phyloP scores from a whole-genome alignment of 768 basidiomycete species.

The Leccinellum rugosiceps region DNA sequence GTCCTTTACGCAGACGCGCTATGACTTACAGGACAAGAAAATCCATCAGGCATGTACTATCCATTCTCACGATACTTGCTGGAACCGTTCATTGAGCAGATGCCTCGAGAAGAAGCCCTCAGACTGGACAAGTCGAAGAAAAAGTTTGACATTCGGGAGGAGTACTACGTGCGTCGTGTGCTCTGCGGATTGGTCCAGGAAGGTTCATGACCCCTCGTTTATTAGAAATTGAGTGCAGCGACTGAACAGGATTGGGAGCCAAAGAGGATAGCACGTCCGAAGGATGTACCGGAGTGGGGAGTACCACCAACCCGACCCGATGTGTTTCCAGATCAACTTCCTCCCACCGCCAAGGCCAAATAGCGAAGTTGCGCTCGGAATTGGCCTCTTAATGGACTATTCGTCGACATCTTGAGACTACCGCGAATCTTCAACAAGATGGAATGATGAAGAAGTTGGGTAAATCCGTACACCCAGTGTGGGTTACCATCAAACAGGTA shows the following conservation, averaged over 20 bases:
- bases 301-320: slow-evolving; percentile 55
- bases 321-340: slow-evolving; percentile 24
- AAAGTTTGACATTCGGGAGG: slow-evolving; percentile 90
- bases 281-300: slow-evolving; percentile 93
- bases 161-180: slow-evolving; percentile 80
- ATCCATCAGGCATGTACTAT: slow-evolving; percentile 55
- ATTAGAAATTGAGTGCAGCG: slow-evolving; percentile 59
- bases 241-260: slow-evolving; percentile 81
- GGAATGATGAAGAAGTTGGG: not conserved
- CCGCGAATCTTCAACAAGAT: not conserved
- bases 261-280: slow-evolving; percentile 77
- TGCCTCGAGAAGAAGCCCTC: slow-evolving; percentile 77
- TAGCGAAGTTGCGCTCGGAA: not conserved
- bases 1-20: slow-evolving; percentile 83
- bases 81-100: slow-evolving; percentile 32
- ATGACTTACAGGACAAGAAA: slow-evolving; percentile 83
- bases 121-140: slow-evolving; percentile 65
- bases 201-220: not conserved
- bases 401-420: not conserved
- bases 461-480: not conserved
- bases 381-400: not conserved
- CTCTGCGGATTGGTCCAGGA: not conserved
- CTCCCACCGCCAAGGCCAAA: not conserved
- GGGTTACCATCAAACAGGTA: not conserved
- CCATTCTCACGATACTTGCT: not conserved